Evolutionary conservation across 192 early-diverging fungal genomes (phyloP), one percentile per base, ranked within the genome.

Genomic region (Backusella liffmaniae): DNA sequence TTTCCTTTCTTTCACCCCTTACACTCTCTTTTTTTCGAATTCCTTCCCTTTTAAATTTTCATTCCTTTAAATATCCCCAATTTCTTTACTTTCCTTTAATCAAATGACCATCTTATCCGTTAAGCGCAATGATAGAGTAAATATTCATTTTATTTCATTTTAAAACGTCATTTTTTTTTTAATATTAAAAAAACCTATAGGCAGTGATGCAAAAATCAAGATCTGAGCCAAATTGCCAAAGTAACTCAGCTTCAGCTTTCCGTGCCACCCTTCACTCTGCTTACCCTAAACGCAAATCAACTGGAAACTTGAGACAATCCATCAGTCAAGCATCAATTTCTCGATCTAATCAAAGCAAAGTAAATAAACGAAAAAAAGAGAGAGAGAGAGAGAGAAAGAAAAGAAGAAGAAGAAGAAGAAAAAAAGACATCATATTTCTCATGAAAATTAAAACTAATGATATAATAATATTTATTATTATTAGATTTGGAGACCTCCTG

Each of bases 401-500:
- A 51, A 51, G 5, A n/a, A 18, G 6, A 51, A n/a, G n/a, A n/a
- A 21, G 1, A 46, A 37, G 32, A 67, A 16, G 13, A 44, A 44
- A 16, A 16, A 44, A 44, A 44, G 42, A 44, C 15, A 36, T 73
- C 73, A 23, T 65, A 56, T 37, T 39, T 74, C 30, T 73, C 72
- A 18, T 21, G 37, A 15, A 41, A 18, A 36, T 10, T 10, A 39
- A 39, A 39, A 39, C 37, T 39, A 39, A 39, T 39, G 10, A 39
- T 39, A 10, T 10, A 1, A 39, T 56, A 62, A 68, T 70, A 32
- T 32, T 32, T 32, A n/a, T 36, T 42, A 36, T 44, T 44, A n/a
- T 66, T 73, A 74, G 26, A 76, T 77, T 41, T 81, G 80, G 80
- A 67, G 80, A 62, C 67, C 76, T 44, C 80, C 80, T 77, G 80